Percentiles rank a stretch among this genome's conserved stretches.
These are phyloP conservation scores for Xylaria palmicola DNA, from an alignment of 495 filamentous ascomycete genomes.

Conservation along the genomic window DNA sequence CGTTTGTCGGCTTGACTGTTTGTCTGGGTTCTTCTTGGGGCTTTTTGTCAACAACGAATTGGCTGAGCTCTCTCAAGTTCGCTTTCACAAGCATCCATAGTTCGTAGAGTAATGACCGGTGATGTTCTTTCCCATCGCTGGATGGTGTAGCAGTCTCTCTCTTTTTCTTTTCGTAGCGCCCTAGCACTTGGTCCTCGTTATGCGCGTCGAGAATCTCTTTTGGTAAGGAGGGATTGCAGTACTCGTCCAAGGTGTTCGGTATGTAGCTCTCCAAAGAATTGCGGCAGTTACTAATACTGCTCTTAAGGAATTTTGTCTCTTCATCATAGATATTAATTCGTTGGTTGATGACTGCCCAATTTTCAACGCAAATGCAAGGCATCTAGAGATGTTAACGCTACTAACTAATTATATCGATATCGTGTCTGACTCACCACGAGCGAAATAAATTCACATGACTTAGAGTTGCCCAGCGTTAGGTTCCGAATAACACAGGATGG, in stretches of 20 bases:
- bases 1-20: neutral
- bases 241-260: neutral
- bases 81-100: neutral
- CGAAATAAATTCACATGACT: neutral
- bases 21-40: neutral
- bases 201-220: neutral
- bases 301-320: neutral
- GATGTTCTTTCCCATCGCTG: neutral
- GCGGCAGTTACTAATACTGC: neutral
- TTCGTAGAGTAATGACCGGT: neutral
- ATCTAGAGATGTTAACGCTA: neutral
- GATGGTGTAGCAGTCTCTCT: neutral
- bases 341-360: neutral
- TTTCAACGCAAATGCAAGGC: neutral
- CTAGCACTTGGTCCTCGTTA: neutral
- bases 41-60: neutral
- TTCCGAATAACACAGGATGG: neutral
- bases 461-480: too few species aligned
- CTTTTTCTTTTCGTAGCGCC: neutral
- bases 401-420: neutral
- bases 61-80: neutral
- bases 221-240: neutral
- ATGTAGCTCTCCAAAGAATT: neutral
- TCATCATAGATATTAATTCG: neutral
- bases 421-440: neutral